Base-by-base conservation (phyloP, 2,329 filamentous ascomycete genomes). In the Dactylellina parvicollis region DNA sequence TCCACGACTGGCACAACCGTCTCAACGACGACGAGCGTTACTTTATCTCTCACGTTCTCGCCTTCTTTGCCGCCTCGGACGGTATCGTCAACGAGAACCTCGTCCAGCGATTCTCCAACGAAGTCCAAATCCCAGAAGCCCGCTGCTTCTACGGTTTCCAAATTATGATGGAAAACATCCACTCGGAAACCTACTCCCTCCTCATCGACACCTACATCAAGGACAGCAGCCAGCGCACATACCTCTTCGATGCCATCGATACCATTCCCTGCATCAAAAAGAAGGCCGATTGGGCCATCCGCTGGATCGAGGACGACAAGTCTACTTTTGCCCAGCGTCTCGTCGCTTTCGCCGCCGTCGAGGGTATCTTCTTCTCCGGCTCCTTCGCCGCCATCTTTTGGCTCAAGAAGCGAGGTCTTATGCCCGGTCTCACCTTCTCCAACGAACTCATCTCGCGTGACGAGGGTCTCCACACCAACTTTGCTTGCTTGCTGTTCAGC, bases 161-260 rank as follows among this genome's bases (percentile, higher is more conserved):
- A 85, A 98, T 98, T 85, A 99, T 99, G 95, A 98, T 99, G 92
- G 95, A 99, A 87, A 99, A 99, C 85, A 96, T 99, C 80, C 95
- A 99, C 87, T 97, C 95, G 14, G 95, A 99, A 85, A 99, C 95
- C 61, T 99, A 99, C 87, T 98, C 94, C 18, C 89, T 99, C 34
- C 89, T 99, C 81, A 99, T 99, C 81, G 95, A 99, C 82, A 97
- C 94, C 75, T 99, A 99, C 83, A 96, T 99, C 84, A 97, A 96
- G 86, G 95, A 99, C 85, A 91, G 92, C 75, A 90, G 91, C 81
- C 94, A 99, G 85, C 89, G 92, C 78, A 90, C 87, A 75, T 93
- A 98, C 81, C 90, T 99, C 67, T 98, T 99, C 85, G 96, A 99
- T 80, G 95, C 95, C 79, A 96, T 99, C 83, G 95, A 99, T 78